Evolutionary conservation across 2,329 filamentous ascomycete genomes (phyloP), one percentile per base, ranked within the genome.

Genomic region (Furcasterigmium furcatum): DNA sequence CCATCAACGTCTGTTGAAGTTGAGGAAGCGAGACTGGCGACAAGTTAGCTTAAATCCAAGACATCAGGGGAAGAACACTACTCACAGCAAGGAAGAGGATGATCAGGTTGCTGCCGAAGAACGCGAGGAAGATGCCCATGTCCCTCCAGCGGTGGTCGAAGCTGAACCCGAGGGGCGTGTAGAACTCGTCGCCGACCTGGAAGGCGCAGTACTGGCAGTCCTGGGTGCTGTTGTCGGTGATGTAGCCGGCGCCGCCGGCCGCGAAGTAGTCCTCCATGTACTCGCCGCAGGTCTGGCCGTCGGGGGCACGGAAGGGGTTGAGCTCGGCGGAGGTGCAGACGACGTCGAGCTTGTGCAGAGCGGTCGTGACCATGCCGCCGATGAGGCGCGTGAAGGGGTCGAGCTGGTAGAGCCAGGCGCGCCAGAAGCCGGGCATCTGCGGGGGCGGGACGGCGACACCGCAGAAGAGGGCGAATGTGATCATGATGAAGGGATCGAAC

Each of bases 301-400:
- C 54, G 0, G 88, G 89, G 0, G 88, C 78, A 1, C 68, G 71
- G 73, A 95, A 94, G 2, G 54, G 58, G 58, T 86, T 89, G 49
- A 85, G 72, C 63, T 95, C 89, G 4, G 47, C 27, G 1, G 70
- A 30, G 2, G 60, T 69, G 65, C 89, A 95, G 5, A 63, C 58
- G 1, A 95, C 88, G 0, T 70, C 58, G 7, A 79, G 72, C 2
- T 72, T 78, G 55, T 91, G 84, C 6, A 94, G 76, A 50, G 88
- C 88, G 0, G 88, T 91, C 3, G 86, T 84, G 14, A 91, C 80
- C 74, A 91, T 89, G 46, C 88, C 88, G 41, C 85, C 76, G 56
- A 95, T 88, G 24, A 95, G 79, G 7, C 88, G 82, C 0, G 88
- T 95, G 65, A 94, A 90, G 3, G 89, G 89, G 59, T 91, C 84